A percentile compares a stretch with the other conserved stretches of the same genome.
Evolutionary conservation across 108 stramenopile genomes (phyloP).

Genomic region (Parmales sp.): DNA sequence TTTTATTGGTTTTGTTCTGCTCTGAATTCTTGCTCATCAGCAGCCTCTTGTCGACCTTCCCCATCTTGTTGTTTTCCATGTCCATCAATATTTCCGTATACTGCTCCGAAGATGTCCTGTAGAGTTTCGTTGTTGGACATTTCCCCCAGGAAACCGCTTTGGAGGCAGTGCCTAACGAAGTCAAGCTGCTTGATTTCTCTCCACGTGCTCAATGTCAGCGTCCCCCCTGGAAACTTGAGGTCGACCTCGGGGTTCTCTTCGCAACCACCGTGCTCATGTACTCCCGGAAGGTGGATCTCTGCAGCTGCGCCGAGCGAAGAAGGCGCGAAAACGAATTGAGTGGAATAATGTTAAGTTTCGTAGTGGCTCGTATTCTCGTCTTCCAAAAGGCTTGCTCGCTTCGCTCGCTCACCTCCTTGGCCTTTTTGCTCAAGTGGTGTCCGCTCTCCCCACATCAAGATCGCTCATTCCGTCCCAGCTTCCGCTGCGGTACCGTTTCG

Average conservation of each 20-base stretch:
- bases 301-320: too few relatives aligned
- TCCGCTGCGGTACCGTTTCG: too few relatives aligned
- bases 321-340: too few relatives aligned
- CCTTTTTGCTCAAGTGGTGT: constrained; percentile 60
- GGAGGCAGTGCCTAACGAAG: constrained; percentile 64
- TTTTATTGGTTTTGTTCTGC: too few relatives aligned
- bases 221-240: constrained; percentile 52
- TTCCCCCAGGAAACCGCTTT: constrained; percentile 71
- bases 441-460: too few relatives aligned
- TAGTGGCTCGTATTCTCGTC: too few relatives aligned
- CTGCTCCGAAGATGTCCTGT: constrained; percentile 57
- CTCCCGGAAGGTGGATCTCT: constrained; percentile 64
- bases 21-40: constrained; percentile 52
- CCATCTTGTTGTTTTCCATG: constrained; percentile 25
- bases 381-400: too few relatives aligned
- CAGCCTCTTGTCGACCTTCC: constrained; percentile 64
- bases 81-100: constrained; percentile 19
- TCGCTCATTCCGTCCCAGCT: too few relatives aligned
- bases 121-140: constrained; percentile 61
- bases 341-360: too few relatives aligned
- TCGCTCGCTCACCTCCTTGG: too few relatives aligned
- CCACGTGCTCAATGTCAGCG: constrained; percentile 45
- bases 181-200: constrained; percentile 60
- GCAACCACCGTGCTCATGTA: constrained; percentile 58
- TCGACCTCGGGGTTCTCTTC: constrained; percentile 49